Evolutionary conservation across 2,329 filamentous ascomycete species (phyloP), one percentile per base, ranked within the genome.

Genomic region (Aspergillus candidus): DNA sequence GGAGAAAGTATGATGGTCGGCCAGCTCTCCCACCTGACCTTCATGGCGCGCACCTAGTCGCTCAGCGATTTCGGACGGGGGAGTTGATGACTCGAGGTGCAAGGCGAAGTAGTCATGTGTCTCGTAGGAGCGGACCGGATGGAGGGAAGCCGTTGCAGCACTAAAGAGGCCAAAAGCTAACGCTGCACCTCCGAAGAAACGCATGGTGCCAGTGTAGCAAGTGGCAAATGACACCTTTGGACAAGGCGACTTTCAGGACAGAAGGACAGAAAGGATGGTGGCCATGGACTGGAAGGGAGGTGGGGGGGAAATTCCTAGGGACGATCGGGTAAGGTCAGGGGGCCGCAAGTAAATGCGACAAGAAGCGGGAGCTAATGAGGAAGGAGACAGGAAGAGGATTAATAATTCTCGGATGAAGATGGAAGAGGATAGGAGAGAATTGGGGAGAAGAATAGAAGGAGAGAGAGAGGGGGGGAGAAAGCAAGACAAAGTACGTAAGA

Each of bases 51-150:
- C 73, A 14, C 87, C 88, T 7, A 98, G 72, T 15, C 80, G 76
- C 36, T 73, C 70, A 22, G 89, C 89, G 51, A 96, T 74, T 15
- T 65, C 55, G 33, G 84, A 74, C 12, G 89, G 88, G 11, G 80
- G 75, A 6, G 78, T 74, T 32, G 77, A 73, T 11, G 78, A 71
- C 47, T 84, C 79, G 59, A 98, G 78, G 54, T 96, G 86, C 37
- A 98, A 75, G 52, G 94, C 89, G 65, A 97, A 96, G 71, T 94
- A 97, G 67, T 98, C 91, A 68, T 89, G 81, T 32, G 78, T 75
- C 39, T 85, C 78, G 73, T 94, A 87, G 61, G 93, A 78, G 56
- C 86, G 84, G 50, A 75, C 71, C 39, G 52, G 51, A 46, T 74
- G 71, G 35, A 80, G 65, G 36, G 73, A 64, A 27, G 75, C 72